These are phyloP conservation scores for Cutaneotrichosporon mucoides DNA, from an alignment of 1,284 basidiomycete genomes.

Conservation along the genomic window DNA sequence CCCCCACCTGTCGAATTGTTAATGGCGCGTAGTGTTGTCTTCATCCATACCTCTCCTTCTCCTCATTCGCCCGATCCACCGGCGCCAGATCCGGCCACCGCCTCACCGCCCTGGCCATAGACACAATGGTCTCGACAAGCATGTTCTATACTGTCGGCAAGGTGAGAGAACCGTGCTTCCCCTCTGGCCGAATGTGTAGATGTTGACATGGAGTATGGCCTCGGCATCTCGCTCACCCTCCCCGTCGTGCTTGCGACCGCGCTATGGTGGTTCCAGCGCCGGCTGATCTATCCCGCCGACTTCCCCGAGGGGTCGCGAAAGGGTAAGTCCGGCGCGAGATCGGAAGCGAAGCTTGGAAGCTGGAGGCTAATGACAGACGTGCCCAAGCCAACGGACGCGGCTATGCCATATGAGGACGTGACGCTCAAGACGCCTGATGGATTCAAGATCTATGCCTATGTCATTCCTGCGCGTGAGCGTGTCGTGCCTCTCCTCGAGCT, in stretches of 20 bases:
- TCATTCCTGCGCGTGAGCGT: constrained; percentile 52
- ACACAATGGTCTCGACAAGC: constrained; percentile 20
- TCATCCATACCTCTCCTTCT: no score
- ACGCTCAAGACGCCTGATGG: constrained; percentile 62
- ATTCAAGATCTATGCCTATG: constrained; percentile 59
- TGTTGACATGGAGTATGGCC: constrained; percentile 27
- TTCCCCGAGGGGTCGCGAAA: constrained; percentile 76
- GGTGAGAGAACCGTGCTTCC: constrained; percentile 44
- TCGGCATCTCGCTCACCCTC: constrained; percentile 27
- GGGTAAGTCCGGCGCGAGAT: constrained; percentile 48
- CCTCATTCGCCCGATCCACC: no score
- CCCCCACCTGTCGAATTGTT: no score
- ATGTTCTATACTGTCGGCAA: constrained; percentile 56
- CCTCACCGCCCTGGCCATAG: no score
- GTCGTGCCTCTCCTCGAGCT: constrained; percentile 25
- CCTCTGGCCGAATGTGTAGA: no score
- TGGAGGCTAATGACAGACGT: constrained; percentile 56
- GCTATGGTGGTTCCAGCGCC: constrained; percentile 77
- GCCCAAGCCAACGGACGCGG: constrained; percentile 63
- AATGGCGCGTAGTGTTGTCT: no score
- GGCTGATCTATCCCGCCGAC: constrained; percentile 83
- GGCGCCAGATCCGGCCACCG: no score
- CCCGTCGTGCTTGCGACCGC: constrained; percentile 57
- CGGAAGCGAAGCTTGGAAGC: constrained; percentile 16
- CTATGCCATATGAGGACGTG: constrained; percentile 67